phyloP scores from a whole-genome alignment of 2,329 filamentous ascomycete species.

The Cladosporium sp. region DNA sequence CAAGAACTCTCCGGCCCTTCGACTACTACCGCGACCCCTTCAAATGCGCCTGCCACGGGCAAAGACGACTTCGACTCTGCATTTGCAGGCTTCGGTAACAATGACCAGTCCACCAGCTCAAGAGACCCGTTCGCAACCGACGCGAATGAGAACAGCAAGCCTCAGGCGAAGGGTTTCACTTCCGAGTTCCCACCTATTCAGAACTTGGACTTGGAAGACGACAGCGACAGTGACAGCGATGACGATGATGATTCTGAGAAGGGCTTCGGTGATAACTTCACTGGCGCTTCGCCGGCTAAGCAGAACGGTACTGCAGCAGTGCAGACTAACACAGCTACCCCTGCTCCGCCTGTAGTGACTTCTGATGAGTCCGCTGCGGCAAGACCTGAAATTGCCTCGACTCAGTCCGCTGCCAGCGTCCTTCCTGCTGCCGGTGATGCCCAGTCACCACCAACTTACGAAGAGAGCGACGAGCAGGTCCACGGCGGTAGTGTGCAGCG shows the following conservation, averaged over 20 bases:
- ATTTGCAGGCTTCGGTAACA: constrained; percentile 70
- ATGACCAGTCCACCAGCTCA: constrained; percentile 29
- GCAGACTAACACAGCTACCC: constrained; percentile 4
- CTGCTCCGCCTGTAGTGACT: constrained; percentile 14
- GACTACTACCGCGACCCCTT: constrained; percentile 49
- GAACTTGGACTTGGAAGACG: constrained; percentile 78
- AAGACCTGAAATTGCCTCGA: constrained; percentile 20
- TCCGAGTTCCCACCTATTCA: constrained; percentile 88
- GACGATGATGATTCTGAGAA: constrained; percentile 56
- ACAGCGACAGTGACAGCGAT: constrained; percentile 86
- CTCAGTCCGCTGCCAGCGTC: constrained; percentile 40
- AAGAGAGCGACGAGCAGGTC: constrained; percentile 43
- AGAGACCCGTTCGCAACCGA: constrained; percentile 47
- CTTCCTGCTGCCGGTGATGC: constrained; percentile 59
- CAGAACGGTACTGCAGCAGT: constrained; percentile 16
- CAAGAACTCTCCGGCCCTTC: constrained; percentile 50
- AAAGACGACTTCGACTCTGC: constrained; percentile 85
- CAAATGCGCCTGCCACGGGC: constrained; percentile 34
- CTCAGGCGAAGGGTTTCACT: constrained; percentile 41
- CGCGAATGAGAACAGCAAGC: constrained; percentile 37
- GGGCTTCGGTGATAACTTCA: constrained; percentile 93
- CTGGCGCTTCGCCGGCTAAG: constrained; percentile 56
- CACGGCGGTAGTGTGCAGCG: constrained; percentile 38
- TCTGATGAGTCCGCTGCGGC: constrained; percentile 16
- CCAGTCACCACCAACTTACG: constrained; percentile 60